Percentiles rank a stretch among this genome's conserved stretches.
These are phyloP conservation scores for Crucibulum laeve DNA, from an alignment of 768 basidiomycete species.

Conservation along the genomic window DNA sequence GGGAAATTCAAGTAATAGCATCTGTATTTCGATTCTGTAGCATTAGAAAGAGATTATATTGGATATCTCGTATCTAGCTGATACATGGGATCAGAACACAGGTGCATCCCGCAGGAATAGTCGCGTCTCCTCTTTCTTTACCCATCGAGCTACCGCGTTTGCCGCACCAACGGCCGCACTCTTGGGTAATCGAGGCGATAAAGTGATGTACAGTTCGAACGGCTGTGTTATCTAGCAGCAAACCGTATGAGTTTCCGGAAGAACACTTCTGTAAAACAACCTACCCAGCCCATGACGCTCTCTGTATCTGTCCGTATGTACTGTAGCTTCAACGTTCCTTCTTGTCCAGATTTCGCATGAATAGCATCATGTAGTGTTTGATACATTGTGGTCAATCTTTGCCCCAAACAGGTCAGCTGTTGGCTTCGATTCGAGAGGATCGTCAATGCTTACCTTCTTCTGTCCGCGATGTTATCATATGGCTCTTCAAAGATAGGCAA, in stretches of 20 bases:
- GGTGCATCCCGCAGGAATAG: slow-evolving; percentile 89
- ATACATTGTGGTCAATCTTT: slow-evolving; percentile 81
- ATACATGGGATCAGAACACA: slow-evolving; percentile 53
- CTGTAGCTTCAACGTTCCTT: slow-evolving; percentile 76
- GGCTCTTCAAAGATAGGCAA: slow-evolving; percentile 83
- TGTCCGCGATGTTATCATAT: slow-evolving; percentile 60
- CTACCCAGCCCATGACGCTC: slow-evolving; percentile 92
- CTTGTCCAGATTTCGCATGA: slow-evolving; percentile 86
- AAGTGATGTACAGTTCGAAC: slow-evolving; percentile 85
- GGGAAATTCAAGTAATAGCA: no score
- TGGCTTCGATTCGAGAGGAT: neutral
- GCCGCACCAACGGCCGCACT: slow-evolving; percentile 84
- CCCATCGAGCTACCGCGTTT: slow-evolving; percentile 86
- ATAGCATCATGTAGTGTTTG: slow-evolving; percentile 85
- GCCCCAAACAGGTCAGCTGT: neutral
- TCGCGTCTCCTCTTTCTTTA: slow-evolving; percentile 78
- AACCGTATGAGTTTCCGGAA: neutral
- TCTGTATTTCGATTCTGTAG: no score
- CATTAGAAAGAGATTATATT: no score
- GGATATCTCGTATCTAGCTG: slow-evolving; percentile 7
- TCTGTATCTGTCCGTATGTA: slow-evolving; percentile 85
- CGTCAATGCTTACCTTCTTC: slow-evolving; percentile 44
- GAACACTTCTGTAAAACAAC: slow-evolving; percentile 18
- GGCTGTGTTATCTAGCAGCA: slow-evolving; percentile 77
- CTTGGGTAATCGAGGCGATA: slow-evolving; percentile 85